Percentiles rank a stretch among this genome's conserved stretches.
phyloP scores from a whole-genome alignment of 2,329 filamentous ascomycete genomes.

The Botrytis galanthina region DNA sequence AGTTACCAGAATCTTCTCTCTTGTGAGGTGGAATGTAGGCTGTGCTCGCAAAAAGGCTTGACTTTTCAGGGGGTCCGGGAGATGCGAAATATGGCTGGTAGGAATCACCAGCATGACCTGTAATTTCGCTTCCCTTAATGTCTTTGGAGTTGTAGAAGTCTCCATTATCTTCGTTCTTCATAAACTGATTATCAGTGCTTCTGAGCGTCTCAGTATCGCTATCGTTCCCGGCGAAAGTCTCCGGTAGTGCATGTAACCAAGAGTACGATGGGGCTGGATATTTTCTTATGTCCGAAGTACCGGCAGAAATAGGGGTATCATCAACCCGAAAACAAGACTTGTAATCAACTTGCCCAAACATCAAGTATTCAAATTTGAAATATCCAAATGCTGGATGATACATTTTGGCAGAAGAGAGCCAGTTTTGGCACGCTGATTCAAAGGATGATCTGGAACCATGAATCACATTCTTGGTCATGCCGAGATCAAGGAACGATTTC shows the following conservation, averaged over 20 bases:
- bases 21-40: not conserved
- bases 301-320: fast-evolving
- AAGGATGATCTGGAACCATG: not conserved
- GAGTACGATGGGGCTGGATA: not conserved
- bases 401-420: not conserved
- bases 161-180: fast-evolving
- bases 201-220: not conserved
- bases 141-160: no score
- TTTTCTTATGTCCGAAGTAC: fast-evolving
- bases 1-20: fast-evolving
- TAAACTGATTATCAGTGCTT: no score
- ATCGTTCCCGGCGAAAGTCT: fast-evolving
- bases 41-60: fast-evolving
- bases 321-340: not conserved
- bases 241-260: not conserved
- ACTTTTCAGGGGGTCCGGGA: no score
- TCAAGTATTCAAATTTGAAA: not conserved
- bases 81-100: fast-evolving
- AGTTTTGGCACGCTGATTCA: not conserved
- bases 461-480: not conserved
- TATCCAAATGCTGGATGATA: not conserved
- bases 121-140: fast-evolving
- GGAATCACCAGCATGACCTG: fast-evolving
- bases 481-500: not conserved
- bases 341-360: not conserved